phyloP scores from a whole-genome alignment of 148 eudicot genomes.

The Rhododendron vialii region DNA sequence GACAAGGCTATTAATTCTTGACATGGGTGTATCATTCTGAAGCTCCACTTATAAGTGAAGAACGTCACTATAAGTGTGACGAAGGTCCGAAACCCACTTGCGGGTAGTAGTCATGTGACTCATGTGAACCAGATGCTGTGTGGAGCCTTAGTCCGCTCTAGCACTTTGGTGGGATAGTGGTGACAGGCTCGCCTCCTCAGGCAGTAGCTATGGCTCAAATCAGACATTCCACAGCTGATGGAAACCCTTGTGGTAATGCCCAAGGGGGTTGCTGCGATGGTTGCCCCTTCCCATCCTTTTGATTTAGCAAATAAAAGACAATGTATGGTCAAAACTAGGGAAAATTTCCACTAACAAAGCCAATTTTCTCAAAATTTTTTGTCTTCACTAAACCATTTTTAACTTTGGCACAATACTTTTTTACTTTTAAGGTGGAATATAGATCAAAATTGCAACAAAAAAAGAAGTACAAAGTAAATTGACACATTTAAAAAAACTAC shows the following conservation, averaged over 20 bases:
- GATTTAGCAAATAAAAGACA: background rate
- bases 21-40: background rate
- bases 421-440: background rate
- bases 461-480: background rate
- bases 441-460: background rate
- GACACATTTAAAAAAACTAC: too few species aligned
- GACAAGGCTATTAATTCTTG: background rate
- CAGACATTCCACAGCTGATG: too few species aligned
- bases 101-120: background rate
- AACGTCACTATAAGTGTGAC: background rate
- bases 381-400: background rate
- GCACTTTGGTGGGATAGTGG: background rate
- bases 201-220: background rate
- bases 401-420: background rate
- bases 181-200: background rate
- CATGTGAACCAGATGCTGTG: background rate
- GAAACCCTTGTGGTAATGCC: too few species aligned
- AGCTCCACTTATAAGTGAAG: background rate
- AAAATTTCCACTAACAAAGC: background rate
- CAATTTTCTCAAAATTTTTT: background rate
- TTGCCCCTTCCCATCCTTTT: too few species aligned
- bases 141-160: background rate
- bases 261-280: too few species aligned
- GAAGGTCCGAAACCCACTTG: background rate
- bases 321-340: background rate